Evolutionary conservation across 108 stramenopile genomes (phyloP).

Genomic region (Epithemia pelagica): DNA sequence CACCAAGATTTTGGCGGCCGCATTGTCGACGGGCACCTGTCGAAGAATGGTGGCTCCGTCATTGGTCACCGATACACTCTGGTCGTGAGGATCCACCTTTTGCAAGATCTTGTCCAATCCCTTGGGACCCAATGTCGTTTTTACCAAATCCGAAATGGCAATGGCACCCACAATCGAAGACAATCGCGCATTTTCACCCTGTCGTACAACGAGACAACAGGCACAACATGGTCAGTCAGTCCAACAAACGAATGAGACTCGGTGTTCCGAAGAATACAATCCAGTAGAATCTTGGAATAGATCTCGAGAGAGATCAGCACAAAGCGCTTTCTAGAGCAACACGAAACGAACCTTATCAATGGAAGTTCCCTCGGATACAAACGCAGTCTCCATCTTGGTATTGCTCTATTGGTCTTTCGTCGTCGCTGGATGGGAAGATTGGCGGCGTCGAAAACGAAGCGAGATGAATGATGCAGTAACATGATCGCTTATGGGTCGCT

Average conservation of each 20-base stretch:
- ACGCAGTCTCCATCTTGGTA: slow-evolving; percentile 84
- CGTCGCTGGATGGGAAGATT: too few relatives aligned
- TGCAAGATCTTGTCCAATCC: slow-evolving; percentile 99
- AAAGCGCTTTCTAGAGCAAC: too few relatives aligned
- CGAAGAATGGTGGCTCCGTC: slow-evolving; percentile 95
- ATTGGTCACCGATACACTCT: slow-evolving; percentile 79
- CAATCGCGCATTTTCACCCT: slow-evolving; percentile 99
- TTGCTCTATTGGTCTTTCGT: too few relatives aligned
- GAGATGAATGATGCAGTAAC: too few relatives aligned
- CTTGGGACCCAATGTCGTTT: slow-evolving; percentile 99
- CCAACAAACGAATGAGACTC: slow-evolving; percentile 4
- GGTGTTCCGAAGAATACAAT: neutral
- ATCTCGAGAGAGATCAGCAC: neutral
- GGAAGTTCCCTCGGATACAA: slow-evolving; percentile 67
- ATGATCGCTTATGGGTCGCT: too few relatives aligned
- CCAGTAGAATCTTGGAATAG: neutral
- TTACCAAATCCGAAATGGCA: slow-evolving; percentile 98
- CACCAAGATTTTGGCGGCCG: slow-evolving; percentile 98
- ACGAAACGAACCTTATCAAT: slow-evolving; percentile 83
- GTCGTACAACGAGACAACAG: neutral
- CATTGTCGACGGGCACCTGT: slow-evolving; percentile 91
- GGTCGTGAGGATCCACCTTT: slow-evolving; percentile 75
- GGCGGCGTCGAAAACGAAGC: too few relatives aligned
- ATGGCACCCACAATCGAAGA: slow-evolving; percentile 98
- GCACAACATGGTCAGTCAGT: slow-evolving; percentile 1